These are phyloP conservation scores for Cantharellus anzutake DNA, from an alignment of 768 basidiomycete species.

Conservation along the genomic window DNA sequence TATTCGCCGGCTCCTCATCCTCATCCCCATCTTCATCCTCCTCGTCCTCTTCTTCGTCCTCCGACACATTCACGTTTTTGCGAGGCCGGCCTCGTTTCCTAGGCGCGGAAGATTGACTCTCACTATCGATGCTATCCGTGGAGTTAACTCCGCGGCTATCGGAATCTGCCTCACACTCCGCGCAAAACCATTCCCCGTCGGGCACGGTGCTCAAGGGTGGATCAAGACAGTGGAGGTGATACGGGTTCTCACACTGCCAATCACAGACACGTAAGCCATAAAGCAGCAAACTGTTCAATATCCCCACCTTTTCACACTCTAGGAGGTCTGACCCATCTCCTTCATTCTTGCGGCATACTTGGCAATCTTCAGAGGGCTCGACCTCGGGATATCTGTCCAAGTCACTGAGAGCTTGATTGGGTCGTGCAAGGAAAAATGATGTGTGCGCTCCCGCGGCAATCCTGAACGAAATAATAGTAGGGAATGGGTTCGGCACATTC, in stretches of 20 bases:
- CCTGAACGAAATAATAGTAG: not conserved
- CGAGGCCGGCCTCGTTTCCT: not conserved
- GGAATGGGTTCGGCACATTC: not conserved
- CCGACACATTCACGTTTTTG: not conserved
- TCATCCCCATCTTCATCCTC: constrained; percentile 1
- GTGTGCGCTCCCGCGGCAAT: constrained; percentile 75
- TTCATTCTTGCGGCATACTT: constrained; percentile 52
- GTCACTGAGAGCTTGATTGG: constrained; percentile 55
- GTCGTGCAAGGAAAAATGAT: constrained; percentile 62
- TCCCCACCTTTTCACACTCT: constrained; percentile 73
- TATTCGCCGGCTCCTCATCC: constrained; percentile 7
- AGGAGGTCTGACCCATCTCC: constrained; percentile 44
- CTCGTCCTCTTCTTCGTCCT: not conserved
- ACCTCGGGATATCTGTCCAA: constrained; percentile 72
- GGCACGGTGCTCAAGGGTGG: constrained; percentile 65
- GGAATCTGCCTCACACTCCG: constrained; percentile 31
- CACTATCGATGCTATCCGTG: not conserved
- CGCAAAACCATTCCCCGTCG: constrained; percentile 87
- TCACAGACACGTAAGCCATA: not conserved
- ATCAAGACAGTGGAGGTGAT: constrained; percentile 62
- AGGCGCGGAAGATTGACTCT: not conserved
- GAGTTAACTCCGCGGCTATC: not conserved
- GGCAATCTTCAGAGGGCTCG: constrained; percentile 44
- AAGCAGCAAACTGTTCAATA: not conserved
- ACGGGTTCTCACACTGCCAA: constrained; percentile 69